Evolutionary conservation across 2,329 filamentous ascomycete species (phyloP).

Genomic region (Stachybotrys echinatus): DNA sequence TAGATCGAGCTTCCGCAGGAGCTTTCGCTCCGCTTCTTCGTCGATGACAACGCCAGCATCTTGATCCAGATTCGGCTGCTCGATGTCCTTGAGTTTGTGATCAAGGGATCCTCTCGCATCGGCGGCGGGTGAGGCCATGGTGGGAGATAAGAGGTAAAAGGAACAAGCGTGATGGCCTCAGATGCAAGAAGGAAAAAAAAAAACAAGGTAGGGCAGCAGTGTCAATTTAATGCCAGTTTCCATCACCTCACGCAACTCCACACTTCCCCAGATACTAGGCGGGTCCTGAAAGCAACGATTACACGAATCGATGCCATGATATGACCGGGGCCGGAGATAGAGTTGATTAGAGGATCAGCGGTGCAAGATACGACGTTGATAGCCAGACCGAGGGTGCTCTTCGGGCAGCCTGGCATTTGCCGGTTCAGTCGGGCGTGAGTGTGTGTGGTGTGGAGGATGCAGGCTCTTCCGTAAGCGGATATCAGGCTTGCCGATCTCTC

Average conservation of each 20-base stretch:
- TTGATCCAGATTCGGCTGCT: conserved; percentile 7
- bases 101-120: background rate
- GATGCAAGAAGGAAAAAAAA: background rate
- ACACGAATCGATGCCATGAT: background rate
- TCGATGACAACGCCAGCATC: conserved; percentile 21
- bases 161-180: background rate
- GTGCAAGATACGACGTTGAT: background rate
- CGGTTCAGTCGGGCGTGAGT: background rate
- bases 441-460: background rate
- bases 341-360: background rate
- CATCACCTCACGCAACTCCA: background rate
- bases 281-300: background rate
- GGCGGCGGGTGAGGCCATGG: background rate
- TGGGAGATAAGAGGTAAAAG: background rate
- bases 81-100: conserved; percentile 11
- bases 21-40: conserved; percentile 20
- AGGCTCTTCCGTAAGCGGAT: too few relatives aligned
- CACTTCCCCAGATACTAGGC: background rate
- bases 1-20: conserved; percentile 56
- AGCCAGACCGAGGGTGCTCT: background rate
- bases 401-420: background rate
- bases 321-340: background rate
- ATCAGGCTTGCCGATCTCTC: background rate
- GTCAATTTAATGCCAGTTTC: background rate
- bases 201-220: background rate